Evolutionary conservation across 1,284 basidiomycete species (phyloP).

Genomic region (Ceratobasidium sp.): DNA sequence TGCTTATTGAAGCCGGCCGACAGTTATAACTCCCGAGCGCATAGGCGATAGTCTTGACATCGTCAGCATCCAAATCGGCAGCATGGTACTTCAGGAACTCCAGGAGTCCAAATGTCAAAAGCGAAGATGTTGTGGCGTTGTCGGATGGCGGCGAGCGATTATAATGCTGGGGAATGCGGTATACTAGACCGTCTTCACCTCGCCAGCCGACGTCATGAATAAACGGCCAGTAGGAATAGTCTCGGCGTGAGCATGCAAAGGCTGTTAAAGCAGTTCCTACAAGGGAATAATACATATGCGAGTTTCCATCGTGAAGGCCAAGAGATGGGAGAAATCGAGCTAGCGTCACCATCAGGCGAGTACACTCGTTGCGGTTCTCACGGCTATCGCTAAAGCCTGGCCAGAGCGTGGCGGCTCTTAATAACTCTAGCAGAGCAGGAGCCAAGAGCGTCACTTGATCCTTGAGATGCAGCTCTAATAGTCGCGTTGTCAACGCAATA

Average conservation of each 20-base stretch:
- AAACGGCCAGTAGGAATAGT: constrained; percentile 8
- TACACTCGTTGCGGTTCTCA: neutral
- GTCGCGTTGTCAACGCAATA: neutral
- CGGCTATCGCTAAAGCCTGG: neutral
- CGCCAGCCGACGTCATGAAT: neutral
- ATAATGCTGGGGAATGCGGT: neutral
- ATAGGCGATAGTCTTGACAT: neutral
- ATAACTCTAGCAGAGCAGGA: neutral
- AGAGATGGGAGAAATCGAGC: neutral
- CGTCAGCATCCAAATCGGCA: neutral
- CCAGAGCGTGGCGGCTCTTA: constrained; percentile 8
- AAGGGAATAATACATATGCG: neutral
- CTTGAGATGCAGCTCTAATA: neutral
- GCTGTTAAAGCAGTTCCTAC: neutral
- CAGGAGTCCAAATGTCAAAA: constrained; percentile 1
- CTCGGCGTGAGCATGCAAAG: neutral
- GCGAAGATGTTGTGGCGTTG: neutral
- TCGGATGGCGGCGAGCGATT: neutral
- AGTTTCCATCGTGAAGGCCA: too few species aligned
- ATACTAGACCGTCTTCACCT: neutral
- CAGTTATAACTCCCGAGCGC: neutral
- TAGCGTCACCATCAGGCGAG: neutral
- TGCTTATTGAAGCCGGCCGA: neutral
- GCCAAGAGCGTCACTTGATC: neutral
- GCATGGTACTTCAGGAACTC: constrained; percentile 12